Conservation (phyloP, 169 alveolate genomes). For the Eimeria necatrix region DNA sequence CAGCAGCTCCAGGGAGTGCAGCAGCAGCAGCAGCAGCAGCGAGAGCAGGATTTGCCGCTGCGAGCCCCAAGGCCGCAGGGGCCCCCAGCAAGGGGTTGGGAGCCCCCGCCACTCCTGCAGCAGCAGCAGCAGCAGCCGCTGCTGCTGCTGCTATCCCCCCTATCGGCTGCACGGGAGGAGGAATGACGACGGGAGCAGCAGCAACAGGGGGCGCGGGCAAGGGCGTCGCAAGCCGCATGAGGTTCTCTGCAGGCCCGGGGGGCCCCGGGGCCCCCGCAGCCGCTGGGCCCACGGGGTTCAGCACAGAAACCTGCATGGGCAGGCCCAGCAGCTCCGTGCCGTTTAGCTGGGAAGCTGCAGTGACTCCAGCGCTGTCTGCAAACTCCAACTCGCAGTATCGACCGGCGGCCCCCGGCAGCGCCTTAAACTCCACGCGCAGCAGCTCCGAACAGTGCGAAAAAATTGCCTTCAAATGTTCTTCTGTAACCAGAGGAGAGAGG, state of each 20-base stretch:
- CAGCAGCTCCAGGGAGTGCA: constrained; percentile 11
- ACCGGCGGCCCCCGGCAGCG: constrained; percentile 7
- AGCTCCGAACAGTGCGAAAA: constrained; percentile 53
- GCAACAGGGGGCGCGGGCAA: background rate
- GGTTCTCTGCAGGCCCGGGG: background rate
- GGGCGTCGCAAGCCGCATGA: background rate
- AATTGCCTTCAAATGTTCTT: constrained; percentile 35
- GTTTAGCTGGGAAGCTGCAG: constrained; percentile 66
- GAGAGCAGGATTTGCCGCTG: background rate
- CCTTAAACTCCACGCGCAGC: constrained; percentile 34
- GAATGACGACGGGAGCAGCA: background rate
- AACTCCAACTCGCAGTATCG: constrained; percentile 69
- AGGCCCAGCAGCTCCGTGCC: constrained; percentile 48
- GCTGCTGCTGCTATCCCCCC: constrained; percentile 19
- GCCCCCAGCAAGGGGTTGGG: background rate
- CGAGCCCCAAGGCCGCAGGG: background rate
- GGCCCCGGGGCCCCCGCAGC: constrained; percentile 30
- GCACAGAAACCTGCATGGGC: constrained; percentile 33
- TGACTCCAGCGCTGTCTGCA: constrained; percentile 38
- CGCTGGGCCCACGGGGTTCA: background rate
- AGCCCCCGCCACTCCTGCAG: background rate
- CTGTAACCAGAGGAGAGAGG: constrained; percentile 40
- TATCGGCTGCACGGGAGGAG: background rate
- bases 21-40: constrained; percentile 20
- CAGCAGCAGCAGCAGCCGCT: constrained; percentile 29